Base-by-base conservation (phyloP, 169 alveolate genomes). In the Theileria orientalis region DNA sequence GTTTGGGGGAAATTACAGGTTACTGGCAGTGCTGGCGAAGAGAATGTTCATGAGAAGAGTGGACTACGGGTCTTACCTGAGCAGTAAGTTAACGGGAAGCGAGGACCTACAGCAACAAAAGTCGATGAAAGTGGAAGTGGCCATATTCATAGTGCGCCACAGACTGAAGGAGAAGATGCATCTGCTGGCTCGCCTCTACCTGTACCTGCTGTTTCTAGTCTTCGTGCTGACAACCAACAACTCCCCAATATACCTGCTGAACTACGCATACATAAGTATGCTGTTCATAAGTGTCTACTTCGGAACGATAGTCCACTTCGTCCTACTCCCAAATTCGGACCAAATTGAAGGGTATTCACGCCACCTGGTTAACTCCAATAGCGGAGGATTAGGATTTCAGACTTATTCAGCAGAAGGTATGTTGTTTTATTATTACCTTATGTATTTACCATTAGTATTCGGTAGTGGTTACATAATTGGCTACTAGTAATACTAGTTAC, bases 171-270 rank as follows among this genome's bases (percentile, higher is more conserved):
- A 16, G n/a, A 76, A 76, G 54, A 16, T 23, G 27, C 23, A 37
- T 2, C 27, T 76, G 19, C 23, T 76, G 8, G 16, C 14, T 8
- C 1, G 14, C 1, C n/a, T 61, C 2, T 52, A 19, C 25, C 73
- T 33, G 11, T 0, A 52, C 56, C 64, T 76, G 11, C 25, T 1
- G 14, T 67, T 68, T 37, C n/a, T 74, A 1, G 71, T 64, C 0
- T 5, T 76, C 8, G 32, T 76, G 14, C 79, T 76, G 29, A 69
- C 77, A 1, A 64, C 72, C 0, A 56, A 76, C 29, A 62, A 76
- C 54, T 3, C 56, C n/a, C 54, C 40, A 1, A 6, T 23, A 6
- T 25, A 51, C 11, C 2, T 76, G 44, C 21, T 76, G 67, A 67
- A 68, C 21, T 25, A 51, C 23, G 9, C 49, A 0, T 30, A 49